These are phyloP conservation scores for Schwanniomyces pseudopolymorphus DNA, from an alignment of 805 yeast genomes.

Conservation along the genomic window DNA sequence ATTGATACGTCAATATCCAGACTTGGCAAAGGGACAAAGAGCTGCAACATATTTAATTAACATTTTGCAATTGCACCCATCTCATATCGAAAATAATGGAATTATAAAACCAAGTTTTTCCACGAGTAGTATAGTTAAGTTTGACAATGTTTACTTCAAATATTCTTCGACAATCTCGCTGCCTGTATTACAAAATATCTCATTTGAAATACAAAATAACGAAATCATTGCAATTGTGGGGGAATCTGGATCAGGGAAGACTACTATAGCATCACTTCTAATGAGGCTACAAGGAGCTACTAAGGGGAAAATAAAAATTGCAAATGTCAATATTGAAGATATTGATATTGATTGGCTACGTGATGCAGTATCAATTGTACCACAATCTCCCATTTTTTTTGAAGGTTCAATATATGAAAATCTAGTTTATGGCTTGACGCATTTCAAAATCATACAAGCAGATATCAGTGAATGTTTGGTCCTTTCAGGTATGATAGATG, in stretches of 20 bases:
- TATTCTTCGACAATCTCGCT: conserved; percentile 26
- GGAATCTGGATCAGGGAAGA: conserved; percentile 88
- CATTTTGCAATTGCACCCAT: conserved; percentile 34
- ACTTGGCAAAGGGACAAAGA: conserved; percentile 74
- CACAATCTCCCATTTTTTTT: conserved; percentile 71
- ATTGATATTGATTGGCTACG: conserved; percentile 53
- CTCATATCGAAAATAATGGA: conserved; percentile 40
- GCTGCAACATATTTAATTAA: conserved; percentile 55
- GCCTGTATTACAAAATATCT: conserved; percentile 40
- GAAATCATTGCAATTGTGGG: conserved; percentile 74
- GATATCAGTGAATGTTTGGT: conserved; percentile 41
- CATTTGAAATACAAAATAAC: conserved; percentile 42
- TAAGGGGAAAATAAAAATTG: conserved; percentile 42
- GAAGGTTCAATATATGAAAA: conserved; percentile 75
- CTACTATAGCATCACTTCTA: conserved; percentile 65
- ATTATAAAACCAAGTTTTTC: conserved; percentile 19
- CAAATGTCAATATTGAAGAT: conserved; percentile 45
- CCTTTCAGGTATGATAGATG: conserved; percentile 51
- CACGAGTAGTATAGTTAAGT: conserved; percentile 27
- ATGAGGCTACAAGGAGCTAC: conserved; percentile 49
- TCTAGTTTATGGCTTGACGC: conserved; percentile 56
- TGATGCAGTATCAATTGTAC: conserved; percentile 60
- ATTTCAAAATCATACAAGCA: conserved; percentile 13
- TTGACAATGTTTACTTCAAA: conserved; percentile 48
- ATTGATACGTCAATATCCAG: conserved; percentile 69